Evolutionary conservation across 768 basidiomycete genomes (phyloP).

Genomic region (Infundibulicybe gibba): DNA sequence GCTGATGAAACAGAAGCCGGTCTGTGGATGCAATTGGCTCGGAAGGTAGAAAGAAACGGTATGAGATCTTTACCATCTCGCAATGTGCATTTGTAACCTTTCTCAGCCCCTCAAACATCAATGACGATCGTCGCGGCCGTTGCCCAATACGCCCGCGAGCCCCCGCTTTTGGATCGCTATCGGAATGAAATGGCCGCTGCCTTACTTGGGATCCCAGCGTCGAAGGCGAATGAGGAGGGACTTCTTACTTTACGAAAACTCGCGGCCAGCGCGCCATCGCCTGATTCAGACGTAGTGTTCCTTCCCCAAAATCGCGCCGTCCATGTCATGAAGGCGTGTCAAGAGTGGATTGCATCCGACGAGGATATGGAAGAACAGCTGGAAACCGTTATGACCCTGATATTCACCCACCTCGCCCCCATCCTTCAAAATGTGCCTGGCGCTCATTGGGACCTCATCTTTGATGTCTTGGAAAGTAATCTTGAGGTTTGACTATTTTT

Average conservation of each 20-base stretch:
- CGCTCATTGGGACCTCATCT: conserved; percentile 89
- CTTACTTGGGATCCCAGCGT: conserved; percentile 60
- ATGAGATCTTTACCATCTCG: conserved; percentile 13
- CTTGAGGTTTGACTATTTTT: conserved; percentile 60
- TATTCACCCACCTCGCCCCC: conserved; percentile 77
- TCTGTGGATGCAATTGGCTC: conserved; percentile 70
- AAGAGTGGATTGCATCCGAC: conserved; percentile 69
- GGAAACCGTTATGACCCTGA: conserved; percentile 69
- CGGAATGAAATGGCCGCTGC: conserved; percentile 90
- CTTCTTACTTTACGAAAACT: conserved; percentile 67
- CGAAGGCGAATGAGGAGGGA: conserved; percentile 66
- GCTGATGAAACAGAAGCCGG: conserved; percentile 66
- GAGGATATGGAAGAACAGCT: conserved; percentile 74
- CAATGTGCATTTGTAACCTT: neutral
- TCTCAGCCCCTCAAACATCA: conserved; percentile 64
- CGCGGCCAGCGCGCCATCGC: conserved; percentile 67
- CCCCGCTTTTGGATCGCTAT: conserved; percentile 69
- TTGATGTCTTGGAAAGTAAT: conserved; percentile 84
- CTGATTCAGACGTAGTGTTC: conserved; percentile 79
- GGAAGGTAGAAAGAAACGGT: conserved; percentile 64
- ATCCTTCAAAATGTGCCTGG: conserved; percentile 86
- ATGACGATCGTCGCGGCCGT: conserved; percentile 65
- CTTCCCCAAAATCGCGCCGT: conserved; percentile 82
- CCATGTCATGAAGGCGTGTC: conserved; percentile 81
- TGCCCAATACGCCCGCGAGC: conserved; percentile 61